Evolutionary conservation across 1,284 basidiomycete species (phyloP), one percentile per base, ranked within the genome.

Genomic region (Rugosomyces carneus): DNA sequence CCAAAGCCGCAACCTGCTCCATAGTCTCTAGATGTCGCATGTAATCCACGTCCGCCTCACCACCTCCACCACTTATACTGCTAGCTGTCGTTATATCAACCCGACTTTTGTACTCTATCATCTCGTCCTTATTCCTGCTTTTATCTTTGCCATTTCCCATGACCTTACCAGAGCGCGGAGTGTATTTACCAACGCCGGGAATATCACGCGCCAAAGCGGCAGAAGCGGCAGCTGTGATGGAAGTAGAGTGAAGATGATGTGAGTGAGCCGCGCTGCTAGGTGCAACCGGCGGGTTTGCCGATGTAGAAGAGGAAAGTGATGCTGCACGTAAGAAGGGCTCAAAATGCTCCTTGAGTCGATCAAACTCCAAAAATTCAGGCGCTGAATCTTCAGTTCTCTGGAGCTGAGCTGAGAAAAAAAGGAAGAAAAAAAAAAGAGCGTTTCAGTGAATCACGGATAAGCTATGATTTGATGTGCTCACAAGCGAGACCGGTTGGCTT

Each of bases 401-500:
- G 19, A 95, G 68, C 64, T 96, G 93, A 10, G 86, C 93, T 95
- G 56, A 24, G 47, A 36, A 36, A 16, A 16, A 36, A 7, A 15
- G 16, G 35, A 20, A 19, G 23, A 57, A 18, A 32, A 15, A 15
- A 6, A 9, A 15, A 19, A 20, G 21, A 44, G 2, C 40, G 37
- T 23, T 23, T 11, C 19, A 49, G 37, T 43, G 18, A n/a, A 32
- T 9, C 26, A 21, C 8, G 20, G 50, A 19, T 31, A 15, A 19
- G 18, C 29, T 27, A 21, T n/a, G 20, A 35, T 20, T 16, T 11
- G 31, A 16, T 3, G 3, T 19, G 43, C 80, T 56, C 54, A 93
- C 91, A 80, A 49, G 90, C 93, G 15, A 99, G 79, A 19, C 93
- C 92, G 0, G 93, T 94, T 0, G 93, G 90, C 63, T 98, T 99